Base-by-base conservation (phyloP, 495 filamentous ascomycete genomes). In the Hyphodiscus hymeniophilus region DNA sequence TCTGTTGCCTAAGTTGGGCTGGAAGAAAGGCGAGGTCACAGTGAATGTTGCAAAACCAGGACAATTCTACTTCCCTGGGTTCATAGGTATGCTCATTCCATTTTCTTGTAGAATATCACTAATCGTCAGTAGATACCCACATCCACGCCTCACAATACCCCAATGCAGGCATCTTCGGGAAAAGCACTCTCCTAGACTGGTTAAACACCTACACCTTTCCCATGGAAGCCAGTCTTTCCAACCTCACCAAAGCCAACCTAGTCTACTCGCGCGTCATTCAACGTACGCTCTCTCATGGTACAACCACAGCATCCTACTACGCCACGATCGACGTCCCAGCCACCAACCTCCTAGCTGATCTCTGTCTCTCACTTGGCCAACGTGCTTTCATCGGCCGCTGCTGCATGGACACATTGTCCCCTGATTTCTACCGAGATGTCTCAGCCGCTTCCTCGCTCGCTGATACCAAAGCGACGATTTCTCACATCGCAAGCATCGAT, bases 191-290 rank as follows among this genome's bases (percentile, higher is more conserved):
- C 35, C 76, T 98, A 18, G 79, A 87, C 65, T 98, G 91, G 91
- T 76, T 98, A 4, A 71, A 89, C 52, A 87, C 72, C 3, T 98
- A 98, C 68, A 98, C 91, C n/a, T 98, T 94, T 65, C 91, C 91
- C 0, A 74, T 94, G 46, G 91, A 97, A 66, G 70, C 78, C 11
- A 85, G 82, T 15, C 76, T 95, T 46, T 66, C 63, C 34, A 58
- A 60, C 56, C 70, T 71, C 52, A 56, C 68, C 36, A 73, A 69
- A 61, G 75, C 74, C 48, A 55, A 60, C 38, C 68, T 52, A 53
- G 75, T 90, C 51, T 97, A 97, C 66, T 71, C 73, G 15, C 77
- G 79, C 54, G 81, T 84, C 60, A 76, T 97, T 55, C 65, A 73
- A 40, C 81, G 84, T 35, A 94, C 89, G 0, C 78, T 98, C 33